Conservation (phyloP, 345 rosid genomes). For the Lenwebbia sp. region DNA sequence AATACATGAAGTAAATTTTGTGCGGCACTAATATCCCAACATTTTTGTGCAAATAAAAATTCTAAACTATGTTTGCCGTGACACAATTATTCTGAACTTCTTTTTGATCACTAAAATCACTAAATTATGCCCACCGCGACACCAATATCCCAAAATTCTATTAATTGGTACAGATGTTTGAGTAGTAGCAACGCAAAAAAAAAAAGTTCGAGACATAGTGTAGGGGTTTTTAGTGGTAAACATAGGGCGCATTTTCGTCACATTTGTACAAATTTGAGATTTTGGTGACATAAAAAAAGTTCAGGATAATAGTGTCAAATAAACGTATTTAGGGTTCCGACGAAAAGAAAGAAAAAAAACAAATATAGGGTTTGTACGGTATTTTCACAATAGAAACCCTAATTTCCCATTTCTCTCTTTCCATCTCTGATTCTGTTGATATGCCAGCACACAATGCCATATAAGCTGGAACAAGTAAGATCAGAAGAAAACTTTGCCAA, state of each 20-base stretch:
- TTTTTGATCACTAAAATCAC: not conserved
- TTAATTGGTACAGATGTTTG: not conserved
- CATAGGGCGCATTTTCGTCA: not conserved
- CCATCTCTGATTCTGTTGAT: not conserved
- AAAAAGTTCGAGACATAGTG: not conserved
- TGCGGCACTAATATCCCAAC: not conserved
- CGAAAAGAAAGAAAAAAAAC: rapidly evolving
- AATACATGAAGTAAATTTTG: not conserved
- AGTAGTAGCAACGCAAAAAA: not conserved
- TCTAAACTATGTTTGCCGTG: too few species aligned
- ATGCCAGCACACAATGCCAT: not conserved
- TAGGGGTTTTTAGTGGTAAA: not conserved
- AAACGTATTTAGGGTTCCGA: not conserved
- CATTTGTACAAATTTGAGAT: not conserved
- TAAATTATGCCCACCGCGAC: not conserved
- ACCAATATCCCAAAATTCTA: not conserved
- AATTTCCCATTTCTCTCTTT: not conserved
- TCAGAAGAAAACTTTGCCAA: not conserved
- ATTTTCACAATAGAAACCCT: not conserved
- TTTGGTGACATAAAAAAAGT: not conserved
- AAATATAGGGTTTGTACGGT: not conserved
- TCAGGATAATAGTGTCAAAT: not conserved
- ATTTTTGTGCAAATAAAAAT: not conserved
- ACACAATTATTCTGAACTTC: rapidly evolving
- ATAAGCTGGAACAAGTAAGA: not conserved